Evolutionary conservation across 1,139 yeast species (phyloP).

Genomic region (Sugiyamaella novakii): DNA sequence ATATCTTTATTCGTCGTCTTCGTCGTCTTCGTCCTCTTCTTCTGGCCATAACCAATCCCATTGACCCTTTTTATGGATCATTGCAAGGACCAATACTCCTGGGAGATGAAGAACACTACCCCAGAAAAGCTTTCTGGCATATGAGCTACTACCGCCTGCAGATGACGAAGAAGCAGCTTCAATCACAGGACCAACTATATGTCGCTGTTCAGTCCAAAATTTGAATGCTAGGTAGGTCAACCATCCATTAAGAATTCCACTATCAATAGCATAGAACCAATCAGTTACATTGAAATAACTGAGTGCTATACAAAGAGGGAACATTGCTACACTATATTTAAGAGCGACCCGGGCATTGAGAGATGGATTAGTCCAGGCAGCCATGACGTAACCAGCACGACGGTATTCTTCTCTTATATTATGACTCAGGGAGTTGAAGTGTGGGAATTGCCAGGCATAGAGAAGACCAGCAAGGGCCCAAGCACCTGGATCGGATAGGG

Average conservation of each 20-base stretch:
- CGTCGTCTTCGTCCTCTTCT: constrained; percentile 20
- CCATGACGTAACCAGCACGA: constrained; percentile 93
- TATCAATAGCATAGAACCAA: constrained; percentile 74
- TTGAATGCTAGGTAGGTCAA: constrained; percentile 73
- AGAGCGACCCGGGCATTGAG: constrained; percentile 92
- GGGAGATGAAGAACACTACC: constrained; percentile 95
- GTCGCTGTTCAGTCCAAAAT: constrained; percentile 61
- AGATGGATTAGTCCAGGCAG: constrained; percentile 90
- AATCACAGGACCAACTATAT: constrained; percentile 29
- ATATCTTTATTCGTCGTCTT: no score
- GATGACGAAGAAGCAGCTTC: constrained; percentile 22
- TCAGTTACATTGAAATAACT: constrained; percentile 82
- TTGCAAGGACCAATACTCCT: constrained; percentile 82
- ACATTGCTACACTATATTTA: constrained; percentile 85
- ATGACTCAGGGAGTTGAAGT: constrained; percentile 89
- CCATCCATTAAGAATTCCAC: constrained; percentile 84
- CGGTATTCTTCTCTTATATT: constrained; percentile 85
- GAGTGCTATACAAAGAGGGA: constrained; percentile 86
- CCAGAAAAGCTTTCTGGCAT: constrained; percentile 86
- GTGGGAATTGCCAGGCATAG: constrained; percentile 99
- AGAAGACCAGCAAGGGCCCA: constrained; percentile 91
- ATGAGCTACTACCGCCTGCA: constrained; percentile 29
- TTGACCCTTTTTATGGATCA: constrained; percentile 92
- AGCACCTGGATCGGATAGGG: constrained; percentile 83
- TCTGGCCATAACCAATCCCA: constrained; percentile 70